These are phyloP conservation scores for Trametopsis cervina DNA, from an alignment of 768 basidiomycete species.

Conservation along the genomic window DNA sequence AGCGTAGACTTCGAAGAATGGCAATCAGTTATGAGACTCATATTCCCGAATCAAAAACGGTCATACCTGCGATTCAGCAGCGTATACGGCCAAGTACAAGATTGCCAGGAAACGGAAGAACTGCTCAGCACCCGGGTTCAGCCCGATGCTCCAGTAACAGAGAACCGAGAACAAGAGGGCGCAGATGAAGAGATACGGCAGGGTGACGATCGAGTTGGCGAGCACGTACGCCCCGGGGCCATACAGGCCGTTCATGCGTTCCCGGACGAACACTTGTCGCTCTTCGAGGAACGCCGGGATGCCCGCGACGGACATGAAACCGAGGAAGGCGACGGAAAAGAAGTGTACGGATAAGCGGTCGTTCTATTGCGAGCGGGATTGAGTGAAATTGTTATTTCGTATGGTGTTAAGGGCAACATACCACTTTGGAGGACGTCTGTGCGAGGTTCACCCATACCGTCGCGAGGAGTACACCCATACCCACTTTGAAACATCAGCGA, in stretches of 20 bases:
- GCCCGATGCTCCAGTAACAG: constrained; percentile 45
- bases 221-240: constrained; percentile 45
- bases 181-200: constrained; percentile 49
- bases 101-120: constrained; percentile 52
- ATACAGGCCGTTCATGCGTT: constrained; percentile 52
- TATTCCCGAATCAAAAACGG: neutral
- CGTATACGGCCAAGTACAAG: constrained; percentile 46
- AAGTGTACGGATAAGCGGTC: constrained; percentile 48
- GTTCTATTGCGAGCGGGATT: constrained; percentile 30
- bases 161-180: constrained; percentile 41
- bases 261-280: constrained; percentile 48
- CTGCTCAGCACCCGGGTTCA: constrained; percentile 38
- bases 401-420: constrained; percentile 21
- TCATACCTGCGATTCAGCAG: constrained; percentile 43
- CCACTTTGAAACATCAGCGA: constrained; percentile 9
- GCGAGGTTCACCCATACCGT: constrained; percentile 41
- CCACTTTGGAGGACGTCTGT: constrained; percentile 19
- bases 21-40: neutral
- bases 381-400: neutral
- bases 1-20: constrained; percentile 24
- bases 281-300: constrained; percentile 56
- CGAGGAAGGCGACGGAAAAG: constrained; percentile 49
- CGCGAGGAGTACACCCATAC: constrained; percentile 30
- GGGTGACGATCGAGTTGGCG: constrained; percentile 44
- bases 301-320: constrained; percentile 54